These are phyloP conservation scores for Leishmania arabica DNA, from an alignment of 208 protist genomes.

Conservation along the genomic window DNA sequence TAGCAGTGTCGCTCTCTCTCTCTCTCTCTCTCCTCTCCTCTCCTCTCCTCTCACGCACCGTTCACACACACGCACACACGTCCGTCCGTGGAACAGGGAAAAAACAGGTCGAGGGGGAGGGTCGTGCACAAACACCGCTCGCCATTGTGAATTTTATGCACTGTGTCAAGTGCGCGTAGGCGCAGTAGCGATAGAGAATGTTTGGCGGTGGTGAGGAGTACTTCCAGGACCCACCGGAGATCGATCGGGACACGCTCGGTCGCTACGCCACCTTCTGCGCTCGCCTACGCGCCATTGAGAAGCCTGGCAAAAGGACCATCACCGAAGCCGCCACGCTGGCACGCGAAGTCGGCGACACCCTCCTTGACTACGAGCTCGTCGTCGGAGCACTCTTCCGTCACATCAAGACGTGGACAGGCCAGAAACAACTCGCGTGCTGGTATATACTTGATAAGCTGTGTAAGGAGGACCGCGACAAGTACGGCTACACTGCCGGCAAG, in stretches of 20 bases:
- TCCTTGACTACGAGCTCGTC: constrained; percentile 81
- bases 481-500: constrained; percentile 79
- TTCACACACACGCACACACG: neutral
- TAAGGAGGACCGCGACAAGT: constrained; percentile 89
- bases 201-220: constrained; percentile 92
- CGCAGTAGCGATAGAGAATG: constrained; percentile 39
- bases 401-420: constrained; percentile 86
- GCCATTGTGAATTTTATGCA: neutral
- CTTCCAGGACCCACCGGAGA: constrained; percentile 81
- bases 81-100: neutral
- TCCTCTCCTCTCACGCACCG: neutral
- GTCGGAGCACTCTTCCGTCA: constrained; percentile 86
- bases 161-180: neutral
- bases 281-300: constrained; percentile 67
- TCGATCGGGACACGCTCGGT: constrained; percentile 79
- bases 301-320: constrained; percentile 81
- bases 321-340: constrained; percentile 50
- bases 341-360: constrained; percentile 72
- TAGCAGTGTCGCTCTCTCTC: neutral
- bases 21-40: neutral
- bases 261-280: constrained; percentile 81
- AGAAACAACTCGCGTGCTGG: constrained; percentile 89
- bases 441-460: constrained; percentile 91
- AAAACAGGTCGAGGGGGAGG: neutral
- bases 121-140: neutral